Conservation (phyloP, 306 rosid species). For the peach (Prunus persica) region DNA sequence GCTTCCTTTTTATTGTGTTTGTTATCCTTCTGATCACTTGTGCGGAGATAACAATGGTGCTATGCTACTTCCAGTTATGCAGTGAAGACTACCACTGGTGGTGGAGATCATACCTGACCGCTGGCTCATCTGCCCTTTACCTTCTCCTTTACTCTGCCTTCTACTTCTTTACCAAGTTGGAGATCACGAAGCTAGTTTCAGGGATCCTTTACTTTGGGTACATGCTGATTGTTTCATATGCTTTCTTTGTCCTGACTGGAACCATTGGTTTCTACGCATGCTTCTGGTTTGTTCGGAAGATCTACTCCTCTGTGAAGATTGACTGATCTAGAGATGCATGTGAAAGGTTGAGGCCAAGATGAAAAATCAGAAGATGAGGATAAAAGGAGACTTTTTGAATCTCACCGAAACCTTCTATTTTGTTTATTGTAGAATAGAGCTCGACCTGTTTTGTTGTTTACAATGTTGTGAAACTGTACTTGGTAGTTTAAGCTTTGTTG, state of each 20-base stretch:
- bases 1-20: slow-evolving; percentile 93
- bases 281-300: slow-evolving; percentile 95
- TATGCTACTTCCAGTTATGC: slow-evolving; percentile 99
- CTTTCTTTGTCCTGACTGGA: slow-evolving; percentile 92
- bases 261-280: slow-evolving; percentile 97
- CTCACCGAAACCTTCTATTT: slow-evolving; percentile 23
- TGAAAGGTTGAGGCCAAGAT: slow-evolving; percentile 5
- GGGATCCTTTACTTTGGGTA: slow-evolving; percentile 94
- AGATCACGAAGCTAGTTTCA: slow-evolving; percentile 85
- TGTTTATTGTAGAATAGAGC: slow-evolving; percentile 43
- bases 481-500: slow-evolving; percentile 39
- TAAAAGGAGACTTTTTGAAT: slow-evolving; percentile 27
- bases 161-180: slow-evolving; percentile 96
- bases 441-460: slow-evolving; percentile 36
- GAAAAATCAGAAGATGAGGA: slow-evolving; percentile 17
- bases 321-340: slow-evolving; percentile 55
- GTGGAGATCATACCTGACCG: slow-evolving; percentile 99
- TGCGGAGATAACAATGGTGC: slow-evolving; percentile 93
- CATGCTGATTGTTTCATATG: slow-evolving; percentile 80
- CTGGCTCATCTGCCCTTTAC: slow-evolving; percentile 95
- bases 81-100: slow-evolving; percentile 99
- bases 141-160: slow-evolving; percentile 91
- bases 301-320: slow-evolving; percentile 95
- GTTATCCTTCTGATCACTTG: slow-evolving; percentile 88
- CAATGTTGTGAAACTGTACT: slow-evolving; percentile 23